These are phyloP conservation scores for Gossypium mustelinum DNA, from an alignment of 345 rosid species.

Conservation along the genomic window DNA sequence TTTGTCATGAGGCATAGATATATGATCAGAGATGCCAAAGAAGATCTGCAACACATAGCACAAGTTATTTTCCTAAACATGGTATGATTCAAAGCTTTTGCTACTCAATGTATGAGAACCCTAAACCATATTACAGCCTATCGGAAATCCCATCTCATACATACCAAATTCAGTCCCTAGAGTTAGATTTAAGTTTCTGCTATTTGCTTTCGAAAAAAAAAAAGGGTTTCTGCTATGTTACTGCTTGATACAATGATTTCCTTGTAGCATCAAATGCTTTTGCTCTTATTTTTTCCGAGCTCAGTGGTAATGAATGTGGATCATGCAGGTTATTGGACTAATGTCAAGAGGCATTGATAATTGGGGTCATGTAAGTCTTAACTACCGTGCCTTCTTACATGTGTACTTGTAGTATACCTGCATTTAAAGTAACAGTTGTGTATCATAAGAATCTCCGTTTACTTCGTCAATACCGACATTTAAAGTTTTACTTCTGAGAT, in stretches of 20 bases:
- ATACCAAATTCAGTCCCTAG: background rate
- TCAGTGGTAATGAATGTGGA: background rate
- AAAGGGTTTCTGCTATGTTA: background rate
- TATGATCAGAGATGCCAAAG: slow-evolving; percentile 56
- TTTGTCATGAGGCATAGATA: slow-evolving; percentile 61
- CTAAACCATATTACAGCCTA: background rate
- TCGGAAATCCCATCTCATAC: background rate
- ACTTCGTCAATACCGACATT: background rate
- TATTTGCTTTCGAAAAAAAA: no score
- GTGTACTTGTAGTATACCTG: no score
- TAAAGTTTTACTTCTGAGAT: background rate
- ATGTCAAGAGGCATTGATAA: slow-evolving; percentile 63
- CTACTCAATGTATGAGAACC: background rate
- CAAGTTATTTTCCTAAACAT: slow-evolving; percentile 63
- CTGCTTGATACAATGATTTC: background rate
- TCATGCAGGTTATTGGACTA: slow-evolving; percentile 63
- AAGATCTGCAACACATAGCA: slow-evolving; percentile 56
- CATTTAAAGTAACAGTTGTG: background rate
- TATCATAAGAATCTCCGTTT: no score
- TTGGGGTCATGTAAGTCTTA: slow-evolving; percentile 88
- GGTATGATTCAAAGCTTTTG: slow-evolving; percentile 37
- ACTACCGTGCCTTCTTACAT: background rate
- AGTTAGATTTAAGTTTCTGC: background rate
- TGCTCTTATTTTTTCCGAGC: background rate
- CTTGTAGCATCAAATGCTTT: background rate